A percentile compares a stretch with the other conserved stretches of the same genome.
phyloP scores from a whole-genome alignment of 2,329 filamentous ascomycete species.

The Pyricularia sp. region DNA sequence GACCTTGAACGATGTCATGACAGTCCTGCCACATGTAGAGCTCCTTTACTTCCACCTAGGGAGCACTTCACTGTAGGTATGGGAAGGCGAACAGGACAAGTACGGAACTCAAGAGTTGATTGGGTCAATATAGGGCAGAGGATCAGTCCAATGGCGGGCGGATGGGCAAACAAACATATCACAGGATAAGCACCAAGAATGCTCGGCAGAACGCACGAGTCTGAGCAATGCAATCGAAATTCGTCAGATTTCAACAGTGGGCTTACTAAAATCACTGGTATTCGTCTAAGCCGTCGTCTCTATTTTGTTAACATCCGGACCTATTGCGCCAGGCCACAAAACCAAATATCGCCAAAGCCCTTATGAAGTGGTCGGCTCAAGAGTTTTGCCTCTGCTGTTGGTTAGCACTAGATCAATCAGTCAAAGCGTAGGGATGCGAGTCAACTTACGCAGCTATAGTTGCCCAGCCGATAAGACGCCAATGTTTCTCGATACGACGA shows the following conservation, averaged over 20 bases:
- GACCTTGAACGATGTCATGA: not conserved
- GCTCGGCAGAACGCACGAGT: not conserved
- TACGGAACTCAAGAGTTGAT: not conserved
- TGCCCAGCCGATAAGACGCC: conserved; percentile 88
- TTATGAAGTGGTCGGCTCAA: conserved; percentile 15
- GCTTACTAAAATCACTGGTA: not conserved
- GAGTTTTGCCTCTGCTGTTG: conserved; percentile 8
- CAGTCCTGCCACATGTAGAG: no score
- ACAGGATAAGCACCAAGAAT: not conserved
- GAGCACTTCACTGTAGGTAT: not conserved
- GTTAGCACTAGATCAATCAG: not conserved
- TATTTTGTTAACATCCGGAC: not conserved
- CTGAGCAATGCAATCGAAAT: not conserved
- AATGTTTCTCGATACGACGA: conserved; percentile 97
- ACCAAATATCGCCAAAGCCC: not conserved
- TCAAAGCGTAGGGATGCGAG: not conserved
- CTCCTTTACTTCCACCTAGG: no score
- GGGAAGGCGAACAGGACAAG: not conserved
- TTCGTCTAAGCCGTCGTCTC: not conserved
- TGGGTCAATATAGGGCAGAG: not conserved
- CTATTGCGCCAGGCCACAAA: not conserved
- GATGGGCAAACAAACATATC: not conserved
- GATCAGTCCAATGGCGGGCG: not conserved
- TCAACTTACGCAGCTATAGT: conserved; percentile 56
- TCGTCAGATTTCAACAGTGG: not conserved